These are phyloP conservation scores for Mucor mucedo DNA, from an alignment of 371 early-diverging fungal species.

Conservation along the genomic window DNA sequence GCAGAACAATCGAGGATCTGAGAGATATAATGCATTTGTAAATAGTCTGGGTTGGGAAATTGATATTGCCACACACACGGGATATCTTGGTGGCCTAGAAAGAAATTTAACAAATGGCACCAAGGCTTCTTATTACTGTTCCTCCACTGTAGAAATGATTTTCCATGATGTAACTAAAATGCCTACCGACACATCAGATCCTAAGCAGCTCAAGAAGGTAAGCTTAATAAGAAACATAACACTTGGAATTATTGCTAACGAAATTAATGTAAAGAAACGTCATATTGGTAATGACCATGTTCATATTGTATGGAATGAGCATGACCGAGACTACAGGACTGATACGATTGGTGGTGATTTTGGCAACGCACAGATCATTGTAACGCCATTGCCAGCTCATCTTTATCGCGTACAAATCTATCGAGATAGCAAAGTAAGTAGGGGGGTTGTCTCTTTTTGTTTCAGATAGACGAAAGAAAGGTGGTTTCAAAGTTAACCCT, in stretches of 20 bases:
- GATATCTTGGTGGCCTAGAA: slow-evolving; percentile 90
- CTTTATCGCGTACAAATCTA: slow-evolving; percentile 77
- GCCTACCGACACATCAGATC: slow-evolving; percentile 83
- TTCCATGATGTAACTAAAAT: slow-evolving; percentile 93
- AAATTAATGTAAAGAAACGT: slow-evolving; percentile 73
- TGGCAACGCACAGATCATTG: slow-evolving; percentile 92
- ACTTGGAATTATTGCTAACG: too few relatives aligned
- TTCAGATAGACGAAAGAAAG: slow-evolving; percentile 5
- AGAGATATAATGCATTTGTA: slow-evolving; percentile 81
- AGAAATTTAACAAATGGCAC: slow-evolving; percentile 79
- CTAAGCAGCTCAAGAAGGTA: slow-evolving; percentile 88
- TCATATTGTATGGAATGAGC: slow-evolving; percentile 97
- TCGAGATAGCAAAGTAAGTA: slow-evolving; percentile 71
- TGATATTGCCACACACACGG: slow-evolving; percentile 81
- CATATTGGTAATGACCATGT: slow-evolving; percentile 98
- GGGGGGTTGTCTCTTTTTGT: background rate
- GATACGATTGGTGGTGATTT: slow-evolving; percentile 96
- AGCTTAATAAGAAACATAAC: background rate
- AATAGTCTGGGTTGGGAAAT: slow-evolving; percentile 85
- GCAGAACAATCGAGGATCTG: slow-evolving; percentile 72
- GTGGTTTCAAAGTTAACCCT: background rate
- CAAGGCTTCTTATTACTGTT: slow-evolving; percentile 83
- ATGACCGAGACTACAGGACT: slow-evolving; percentile 79
- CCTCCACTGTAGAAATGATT: slow-evolving; percentile 83
- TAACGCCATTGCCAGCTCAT: slow-evolving; percentile 77